These are phyloP conservation scores for Pyricularia pennisetigena DNA, from an alignment of 2,329 filamentous ascomycete species.

Conservation along the genomic window DNA sequence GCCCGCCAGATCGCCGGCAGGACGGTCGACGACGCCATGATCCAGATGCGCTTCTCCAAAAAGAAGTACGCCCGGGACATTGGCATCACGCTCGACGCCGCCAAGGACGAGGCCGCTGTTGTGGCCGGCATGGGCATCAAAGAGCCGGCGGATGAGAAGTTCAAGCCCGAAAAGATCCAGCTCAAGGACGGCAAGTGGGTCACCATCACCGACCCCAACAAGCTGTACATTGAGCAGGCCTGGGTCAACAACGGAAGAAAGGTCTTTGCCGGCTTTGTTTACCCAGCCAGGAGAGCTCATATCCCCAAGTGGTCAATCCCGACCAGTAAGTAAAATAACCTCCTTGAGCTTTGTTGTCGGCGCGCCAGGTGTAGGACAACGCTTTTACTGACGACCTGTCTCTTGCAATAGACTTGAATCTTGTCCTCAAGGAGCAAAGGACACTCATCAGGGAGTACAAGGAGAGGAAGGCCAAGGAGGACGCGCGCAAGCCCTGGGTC, in stretches of 20 bases:
- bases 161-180: constrained; percentile 47
- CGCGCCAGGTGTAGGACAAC: background rate
- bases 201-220: constrained; percentile 62
- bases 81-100: constrained; percentile 67
- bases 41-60: constrained; percentile 91
- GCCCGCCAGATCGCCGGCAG: constrained; percentile 87
- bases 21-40: constrained; percentile 83
- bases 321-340: background rate
- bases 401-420: constrained; percentile 48
- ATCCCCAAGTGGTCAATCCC: background rate
- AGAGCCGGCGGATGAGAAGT: constrained; percentile 22
- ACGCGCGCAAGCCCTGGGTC: constrained; percentile 71
- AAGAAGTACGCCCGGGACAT: constrained; percentile 86
- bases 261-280: constrained; percentile 16
- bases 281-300: background rate
- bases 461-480: constrained; percentile 67
- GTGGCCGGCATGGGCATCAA: constrained; percentile 76
- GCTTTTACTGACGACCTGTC: background rate
- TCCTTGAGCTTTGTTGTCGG: background rate
- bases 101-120: constrained; percentile 71
- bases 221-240: constrained; percentile 82
- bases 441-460: constrained; percentile 73
- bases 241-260: constrained; percentile 73
- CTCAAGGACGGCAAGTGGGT: constrained; percentile 68
- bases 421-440: constrained; percentile 88